Evolutionary conservation across 257 asterid genomes (phyloP).

Genomic region (Lavandula angustifolia): DNA sequence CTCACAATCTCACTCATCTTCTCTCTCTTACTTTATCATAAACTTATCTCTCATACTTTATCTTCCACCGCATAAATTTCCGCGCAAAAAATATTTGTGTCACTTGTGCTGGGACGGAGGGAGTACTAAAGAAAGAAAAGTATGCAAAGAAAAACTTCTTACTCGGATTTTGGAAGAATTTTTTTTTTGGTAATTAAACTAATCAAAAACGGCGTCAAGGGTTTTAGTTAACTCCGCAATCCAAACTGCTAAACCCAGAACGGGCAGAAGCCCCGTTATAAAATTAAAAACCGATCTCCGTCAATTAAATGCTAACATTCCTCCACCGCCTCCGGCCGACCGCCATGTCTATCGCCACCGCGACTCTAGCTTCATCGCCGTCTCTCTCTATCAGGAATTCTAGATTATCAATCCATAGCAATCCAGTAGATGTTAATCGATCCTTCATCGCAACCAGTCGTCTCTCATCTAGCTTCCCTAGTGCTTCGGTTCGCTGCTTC

Average conservation of each 20-base stretch:
- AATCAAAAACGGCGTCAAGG: constrained; percentile 21
- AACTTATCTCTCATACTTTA: too few species aligned
- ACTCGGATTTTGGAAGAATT: too few species aligned
- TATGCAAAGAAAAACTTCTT: too few species aligned
- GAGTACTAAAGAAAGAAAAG: too few species aligned
- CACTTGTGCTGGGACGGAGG: too few species aligned
- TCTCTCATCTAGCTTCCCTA: constrained; percentile 37
- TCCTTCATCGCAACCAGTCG: constrained; percentile 33
- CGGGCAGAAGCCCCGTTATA: constrained; percentile 16
- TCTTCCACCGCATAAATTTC: too few species aligned
- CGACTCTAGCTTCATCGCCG: constrained; percentile 40
- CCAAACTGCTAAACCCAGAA: constrained; percentile 30
- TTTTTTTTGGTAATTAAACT: not conserved
- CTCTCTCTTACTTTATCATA: too few species aligned
- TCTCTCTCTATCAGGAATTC: constrained; percentile 33
- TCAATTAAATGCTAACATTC: constrained; percentile 31
- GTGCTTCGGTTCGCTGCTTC: constrained; percentile 62
- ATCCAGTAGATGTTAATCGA: constrained; percentile 27
- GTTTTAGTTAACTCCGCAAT: constrained; percentile 23
- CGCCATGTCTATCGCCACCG: constrained; percentile 59
- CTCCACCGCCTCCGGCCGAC: constrained; percentile 38
- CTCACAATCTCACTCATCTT: too few species aligned
- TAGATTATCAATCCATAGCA: constrained; percentile 25
- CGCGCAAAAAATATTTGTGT: too few species aligned
- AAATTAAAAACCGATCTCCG: constrained; percentile 17